Evolutionary conservation across 441 rosid species (phyloP).

Genomic region (Adansonia rubrostipa): DNA sequence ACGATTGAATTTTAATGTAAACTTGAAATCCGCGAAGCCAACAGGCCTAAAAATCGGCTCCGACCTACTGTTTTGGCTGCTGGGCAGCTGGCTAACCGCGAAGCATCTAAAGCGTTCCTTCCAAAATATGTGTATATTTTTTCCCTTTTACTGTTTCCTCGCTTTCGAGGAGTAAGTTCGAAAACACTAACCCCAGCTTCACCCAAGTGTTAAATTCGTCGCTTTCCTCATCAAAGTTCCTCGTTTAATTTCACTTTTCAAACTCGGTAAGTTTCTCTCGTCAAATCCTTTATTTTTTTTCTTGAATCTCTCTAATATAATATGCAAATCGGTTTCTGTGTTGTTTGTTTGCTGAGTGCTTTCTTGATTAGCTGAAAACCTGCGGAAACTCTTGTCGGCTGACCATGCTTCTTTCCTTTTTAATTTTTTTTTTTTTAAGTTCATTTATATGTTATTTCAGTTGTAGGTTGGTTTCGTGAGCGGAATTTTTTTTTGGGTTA

Average conservation of each 20-base stretch:
- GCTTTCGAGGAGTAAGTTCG: neutral
- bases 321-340: neutral
- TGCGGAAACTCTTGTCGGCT: neutral
- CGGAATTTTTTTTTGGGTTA: neutral
- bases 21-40: conserved; percentile 29
- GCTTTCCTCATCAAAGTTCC: conserved; percentile 6
- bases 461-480: neutral
- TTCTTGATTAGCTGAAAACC: no score
- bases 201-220: neutral
- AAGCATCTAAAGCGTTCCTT: neutral
- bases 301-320: neutral
- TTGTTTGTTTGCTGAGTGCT: conserved; percentile 3
- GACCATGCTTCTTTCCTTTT: neutral
- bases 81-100: neutral
- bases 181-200: conserved; percentile 26
- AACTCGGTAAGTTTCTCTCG: conserved; percentile 17
- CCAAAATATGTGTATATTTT: no score
- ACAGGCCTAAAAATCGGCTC: neutral
- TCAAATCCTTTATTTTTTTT: neutral
- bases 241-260: neutral
- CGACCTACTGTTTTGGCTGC: no score
- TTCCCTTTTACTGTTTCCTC: no score
- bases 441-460: neutral
- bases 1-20: neutral
- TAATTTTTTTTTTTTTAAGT: neutral